Evolutionary conservation across 352 stramenopile genomes (phyloP).

Genomic region (Phytophthora cajani): DNA sequence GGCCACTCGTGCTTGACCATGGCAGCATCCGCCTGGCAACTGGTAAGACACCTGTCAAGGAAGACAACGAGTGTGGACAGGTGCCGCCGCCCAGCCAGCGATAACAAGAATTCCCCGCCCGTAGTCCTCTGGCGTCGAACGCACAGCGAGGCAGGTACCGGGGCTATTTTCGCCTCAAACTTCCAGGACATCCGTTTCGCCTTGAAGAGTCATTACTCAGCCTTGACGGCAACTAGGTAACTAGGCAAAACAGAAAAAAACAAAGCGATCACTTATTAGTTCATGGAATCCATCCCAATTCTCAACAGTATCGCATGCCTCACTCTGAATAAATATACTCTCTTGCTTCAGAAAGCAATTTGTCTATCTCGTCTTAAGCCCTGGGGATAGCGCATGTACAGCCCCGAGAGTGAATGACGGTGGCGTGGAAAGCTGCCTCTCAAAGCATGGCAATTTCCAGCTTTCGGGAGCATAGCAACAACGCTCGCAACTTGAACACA

Average conservation of each 20-base stretch:
- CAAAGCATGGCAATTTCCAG: neutral
- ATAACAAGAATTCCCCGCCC: slow-evolving; percentile 2
- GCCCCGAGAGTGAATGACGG: neutral
- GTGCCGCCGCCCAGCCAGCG: neutral
- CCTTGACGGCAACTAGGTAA: neutral
- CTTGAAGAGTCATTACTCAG: neutral
- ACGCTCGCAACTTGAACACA: neutral
- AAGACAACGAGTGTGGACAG: neutral
- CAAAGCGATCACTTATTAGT: slow-evolving; percentile 1
- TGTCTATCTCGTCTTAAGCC: slow-evolving; percentile 8
- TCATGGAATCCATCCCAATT: neutral
- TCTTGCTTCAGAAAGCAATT: slow-evolving; percentile 20
- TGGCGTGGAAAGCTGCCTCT: neutral
- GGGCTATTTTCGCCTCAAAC: slow-evolving; percentile 6
- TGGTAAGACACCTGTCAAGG: slow-evolving; percentile 2
- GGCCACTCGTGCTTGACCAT: slow-evolving; percentile 40
- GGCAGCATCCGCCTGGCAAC: slow-evolving; percentile 12
- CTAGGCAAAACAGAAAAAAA: neutral
- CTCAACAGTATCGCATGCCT: neutral
- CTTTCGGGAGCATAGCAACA: neutral
- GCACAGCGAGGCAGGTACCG: neutral
- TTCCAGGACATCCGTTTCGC: slow-evolving; percentile 10
- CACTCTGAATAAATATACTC: slow-evolving; percentile 24
- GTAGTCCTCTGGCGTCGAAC: neutral
- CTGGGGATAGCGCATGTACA: neutral